Evolutionary conservation across 768 basidiomycete species (phyloP), one percentile per base, ranked within the genome.

Genomic region (Amanita phalloides): DNA sequence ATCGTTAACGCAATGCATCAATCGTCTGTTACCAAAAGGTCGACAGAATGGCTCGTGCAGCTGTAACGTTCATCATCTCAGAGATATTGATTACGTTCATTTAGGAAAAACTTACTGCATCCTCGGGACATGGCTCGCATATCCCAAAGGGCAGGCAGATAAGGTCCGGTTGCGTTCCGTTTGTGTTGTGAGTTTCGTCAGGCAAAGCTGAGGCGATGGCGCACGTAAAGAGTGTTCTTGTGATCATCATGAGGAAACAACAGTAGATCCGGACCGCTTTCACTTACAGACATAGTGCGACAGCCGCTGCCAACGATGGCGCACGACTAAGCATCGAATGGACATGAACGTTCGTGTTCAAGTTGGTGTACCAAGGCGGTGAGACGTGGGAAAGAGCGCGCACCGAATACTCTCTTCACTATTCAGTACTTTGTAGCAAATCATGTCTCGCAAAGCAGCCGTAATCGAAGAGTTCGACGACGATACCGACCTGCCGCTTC

Each of bases 11-110:
- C 93, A 97, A 62, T 93, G 93, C 72, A 94, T 75, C 37, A 92
- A 76, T 17, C 89, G 82, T 21, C 94, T 81, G 67, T 94, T 94
- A 48, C 94, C 94, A 62, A 92, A 95, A n/a, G 94, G 93, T 61
- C 89, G 82, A 68, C 93, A 97, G 66, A 87, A 95, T 2, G 93
- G 92, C 69, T 93, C 81, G 59, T 82, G 71, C 32, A 89, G 71
- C 91, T 94, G 50, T 48, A 45, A 23, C 37, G 52, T 25, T 37
- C 14, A 25, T 44, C 43, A 52, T 48, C 37, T 49, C 7, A 42
- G 36, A 25, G 36, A 30, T 8, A 30, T 30, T 8, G 11, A n/a
- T 37, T 20, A 25, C 10, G 38, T 21, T 23, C n/a, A 46, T 46
- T 32, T 4, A 32, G 32, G 42, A 56, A 50, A 36, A n/a, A 71